Evolutionary conservation across 148 eudicot genomes (phyloP), one percentile per base, ranked within the genome.

Genomic region (Nepenthes mirabilis): DNA sequence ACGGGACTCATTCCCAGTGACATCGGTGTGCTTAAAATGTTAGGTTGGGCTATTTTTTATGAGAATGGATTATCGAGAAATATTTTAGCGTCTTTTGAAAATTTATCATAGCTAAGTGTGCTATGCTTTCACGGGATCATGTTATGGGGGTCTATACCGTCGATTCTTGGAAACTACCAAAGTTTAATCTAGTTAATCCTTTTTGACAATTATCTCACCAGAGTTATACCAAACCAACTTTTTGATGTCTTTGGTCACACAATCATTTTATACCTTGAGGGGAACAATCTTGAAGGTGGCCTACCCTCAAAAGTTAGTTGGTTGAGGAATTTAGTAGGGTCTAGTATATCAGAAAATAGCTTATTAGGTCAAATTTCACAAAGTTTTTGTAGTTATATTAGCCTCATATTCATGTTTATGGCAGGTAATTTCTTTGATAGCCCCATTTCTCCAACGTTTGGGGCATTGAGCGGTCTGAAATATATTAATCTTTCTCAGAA

Each of bases 311-410:
- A 68, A 37, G 47, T 78, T 23, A 65, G 67, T 2, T 14, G 59
- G 2, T 62, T 69, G 34, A 53, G 10, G 3, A 72, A 66, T 60
- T 55, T 79, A 34, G 67, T 36, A 3, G 10, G 32, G 43, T 66
- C 75, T 11, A 58, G 57, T 63, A 35, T 72, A 37, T 51, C 69
- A 43, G 43, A 35, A 3, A 79, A 79, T 62, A 34, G 34, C 36
- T 67, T 75, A 35, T 47, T 70, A 0, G 83, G 83, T 36, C 64
- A 64, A 43, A 35, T 79, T 57, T 77, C 80, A 0, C 6, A 6
- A 2, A 61, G 68, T 52, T 43, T 79, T n/a, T 60, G 73, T 55
- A 51, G 60, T n/a, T 75, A 72, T 34, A 40, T 9, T 35, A 58
- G 34, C 14, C 74, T 78, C 51, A 54, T 43, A 13, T 33, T 2